Evolutionary conservation across 2,329 filamentous ascomycete genomes (phyloP).

Genomic region (Alternaria sp.): DNA sequence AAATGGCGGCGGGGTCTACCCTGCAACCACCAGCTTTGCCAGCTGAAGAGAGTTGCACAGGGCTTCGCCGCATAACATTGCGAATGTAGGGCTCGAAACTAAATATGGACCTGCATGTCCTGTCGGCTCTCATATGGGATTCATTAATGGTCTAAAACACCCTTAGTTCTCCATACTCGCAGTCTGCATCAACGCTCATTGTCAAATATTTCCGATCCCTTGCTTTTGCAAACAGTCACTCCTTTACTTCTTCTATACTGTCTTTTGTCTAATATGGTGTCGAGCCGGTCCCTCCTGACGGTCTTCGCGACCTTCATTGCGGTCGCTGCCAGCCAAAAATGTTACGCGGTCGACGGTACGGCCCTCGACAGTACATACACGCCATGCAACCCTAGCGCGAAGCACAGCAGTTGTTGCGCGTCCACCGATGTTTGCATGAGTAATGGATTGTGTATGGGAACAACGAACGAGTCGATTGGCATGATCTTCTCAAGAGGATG

Average conservation of each 20-base stretch:
- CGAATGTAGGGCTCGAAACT: constrained; percentile 25
- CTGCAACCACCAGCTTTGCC: constrained; percentile 24
- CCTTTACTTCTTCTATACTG: constrained; percentile 11
- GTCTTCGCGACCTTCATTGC: constrained; percentile 23
- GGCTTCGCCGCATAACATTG: constrained; percentile 36
- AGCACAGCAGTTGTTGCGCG: constrained; percentile 48
- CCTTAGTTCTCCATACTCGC: constrained; percentile 9
- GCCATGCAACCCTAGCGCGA: constrained; percentile 41
- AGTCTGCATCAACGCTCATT: constrained; percentile 8
- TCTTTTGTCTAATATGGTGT: constrained; percentile 32
- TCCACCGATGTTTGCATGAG: constrained; percentile 46
- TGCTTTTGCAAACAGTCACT: constrained; percentile 14
- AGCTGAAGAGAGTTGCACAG: constrained; percentile 33
- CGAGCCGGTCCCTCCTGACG: constrained; percentile 23
- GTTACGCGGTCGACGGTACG: constrained; percentile 43
- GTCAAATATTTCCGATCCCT: constrained; percentile 2
- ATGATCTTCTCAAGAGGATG: constrained; percentile 48
- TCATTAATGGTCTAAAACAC: constrained; percentile 18
- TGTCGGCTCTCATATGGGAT: constrained; percentile 20
- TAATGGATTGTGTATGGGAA: constrained; percentile 48
- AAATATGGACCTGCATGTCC: constrained; percentile 23
- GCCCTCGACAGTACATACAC: constrained; percentile 39
- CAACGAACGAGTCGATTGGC: constrained; percentile 37
- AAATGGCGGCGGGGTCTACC: constrained; percentile 29
- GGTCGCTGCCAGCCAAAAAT: constrained; percentile 33